These are phyloP conservation scores for Pulveroboletus sp. DNA, from an alignment of 768 basidiomycete genomes.

Conservation along the genomic window DNA sequence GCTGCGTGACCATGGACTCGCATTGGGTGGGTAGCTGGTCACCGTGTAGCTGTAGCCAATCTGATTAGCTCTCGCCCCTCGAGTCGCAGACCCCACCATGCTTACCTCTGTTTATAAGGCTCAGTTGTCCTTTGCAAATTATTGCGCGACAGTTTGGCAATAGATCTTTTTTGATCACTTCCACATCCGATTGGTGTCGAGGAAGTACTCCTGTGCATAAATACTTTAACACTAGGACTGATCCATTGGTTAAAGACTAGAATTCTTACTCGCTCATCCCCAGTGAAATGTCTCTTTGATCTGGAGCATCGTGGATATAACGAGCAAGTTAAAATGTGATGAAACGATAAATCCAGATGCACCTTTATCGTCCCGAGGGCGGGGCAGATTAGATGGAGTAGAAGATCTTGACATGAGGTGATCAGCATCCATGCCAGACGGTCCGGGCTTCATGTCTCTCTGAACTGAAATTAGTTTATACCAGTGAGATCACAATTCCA, in stretches of 20 bases:
- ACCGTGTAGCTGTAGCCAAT: background rate
- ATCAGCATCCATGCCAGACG: no score
- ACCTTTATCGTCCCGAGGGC: no score
- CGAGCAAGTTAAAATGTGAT: no score
- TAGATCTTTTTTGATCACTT: background rate
- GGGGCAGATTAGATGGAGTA: no score
- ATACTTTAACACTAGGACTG: background rate
- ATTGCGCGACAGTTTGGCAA: background rate
- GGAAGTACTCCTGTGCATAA: background rate
- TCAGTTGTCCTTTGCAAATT: background rate
- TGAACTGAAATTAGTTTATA: no score
- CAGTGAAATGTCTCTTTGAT: no score
- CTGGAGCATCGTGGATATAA: no score
- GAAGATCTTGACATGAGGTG: no score
- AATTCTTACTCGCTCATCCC: conserved; percentile 10
- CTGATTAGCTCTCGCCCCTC: background rate
- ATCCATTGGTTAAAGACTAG: background rate
- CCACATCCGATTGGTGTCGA: background rate
- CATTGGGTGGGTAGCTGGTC: background rate
- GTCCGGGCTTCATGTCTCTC: no score
- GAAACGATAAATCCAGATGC: no score
- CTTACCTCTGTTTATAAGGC: conserved; percentile 11
- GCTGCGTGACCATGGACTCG: conserved; percentile 2
- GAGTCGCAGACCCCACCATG: background rate
- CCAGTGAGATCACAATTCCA: no score